Base-by-base conservation (phyloP, 345 rosid species). In the Sonneratia caseolaris region DNA sequence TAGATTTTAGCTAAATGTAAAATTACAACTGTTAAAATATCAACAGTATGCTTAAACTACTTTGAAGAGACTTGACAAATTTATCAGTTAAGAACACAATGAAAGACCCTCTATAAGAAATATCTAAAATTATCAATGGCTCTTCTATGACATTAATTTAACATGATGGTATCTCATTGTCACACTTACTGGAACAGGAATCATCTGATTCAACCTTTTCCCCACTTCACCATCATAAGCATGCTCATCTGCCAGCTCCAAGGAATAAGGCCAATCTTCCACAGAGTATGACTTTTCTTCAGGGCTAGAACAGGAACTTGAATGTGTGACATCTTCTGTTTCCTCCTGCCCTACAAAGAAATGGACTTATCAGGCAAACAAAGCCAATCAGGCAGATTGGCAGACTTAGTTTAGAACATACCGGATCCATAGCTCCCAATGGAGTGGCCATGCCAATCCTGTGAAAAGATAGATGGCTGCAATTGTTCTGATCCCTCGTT, bases 131-230 rank as follows among this genome's bases (percentile, higher is more conserved):
- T 42, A 42, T 42, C 45, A 42, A 42, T 42, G 45, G 45, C 5
- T 42, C 45, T 42, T 42, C 45, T 42, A 42, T 42, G 45, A 9
- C 10, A 42, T 42, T 9, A 42, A 48, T 11, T 66, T 61, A 70
- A 27, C 40, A 27, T 65, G 61, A 15, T 48, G 38, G 24, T 65
- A 51, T 43, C 45, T 71, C 14, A 64, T 71, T 55, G 68, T 55
- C 12, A 77, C 61, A 83, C 93, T 84, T 81, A 88, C 93, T n/a
- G 88, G 93, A 69, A 88, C 82, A 38, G 89, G 82, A 79, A 85
- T 80, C 91, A 88, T 86, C 76, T 84, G 88, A 81, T 83, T 82
- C 68, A 88, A 77, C 84, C 85, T 77, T 78, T 85, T 85, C 68
- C 85, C 87, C 66, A 88, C 84, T 80, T 86, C 91, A 32, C 81